Conservation (phyloP, 2,329 filamentous ascomycete species). For the Fusarium paranaense region DNA sequence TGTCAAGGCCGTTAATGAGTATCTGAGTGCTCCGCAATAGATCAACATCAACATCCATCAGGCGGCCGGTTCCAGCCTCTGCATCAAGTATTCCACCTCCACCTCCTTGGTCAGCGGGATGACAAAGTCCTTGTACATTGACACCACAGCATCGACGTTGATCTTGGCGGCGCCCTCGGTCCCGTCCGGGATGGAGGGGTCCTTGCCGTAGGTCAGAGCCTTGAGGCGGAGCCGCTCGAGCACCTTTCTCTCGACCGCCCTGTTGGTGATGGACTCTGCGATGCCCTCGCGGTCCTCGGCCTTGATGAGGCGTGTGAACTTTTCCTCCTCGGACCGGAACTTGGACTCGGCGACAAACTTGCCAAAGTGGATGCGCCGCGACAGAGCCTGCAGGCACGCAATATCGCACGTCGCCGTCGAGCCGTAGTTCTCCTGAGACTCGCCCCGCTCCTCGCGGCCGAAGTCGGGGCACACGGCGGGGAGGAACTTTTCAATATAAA, state of each 20-base stretch:
- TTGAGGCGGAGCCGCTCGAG: constrained; percentile 88
- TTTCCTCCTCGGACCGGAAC: constrained; percentile 84
- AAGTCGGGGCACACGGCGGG: constrained; percentile 85
- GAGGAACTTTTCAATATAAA: constrained; percentile 86
- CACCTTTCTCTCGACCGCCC: constrained; percentile 89
- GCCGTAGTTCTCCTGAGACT: constrained; percentile 94
- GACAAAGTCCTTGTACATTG: constrained; percentile 91
- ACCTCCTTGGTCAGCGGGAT: constrained; percentile 98
- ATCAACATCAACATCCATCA: constrained; percentile 33
- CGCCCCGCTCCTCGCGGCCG: constrained; percentile 82
- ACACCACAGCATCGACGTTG: constrained; percentile 88
- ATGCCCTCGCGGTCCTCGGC: constrained; percentile 84
- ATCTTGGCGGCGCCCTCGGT: constrained; percentile 79
- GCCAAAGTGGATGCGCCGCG: constrained; percentile 93
- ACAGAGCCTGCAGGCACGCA: constrained; percentile 87
- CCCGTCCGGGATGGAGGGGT: constrained; percentile 74
- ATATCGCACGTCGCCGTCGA: constrained; percentile 93
- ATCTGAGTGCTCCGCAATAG: constrained; percentile 69
- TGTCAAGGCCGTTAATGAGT: constrained; percentile 80
- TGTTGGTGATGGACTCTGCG: constrained; percentile 89
- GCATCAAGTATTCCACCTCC: constrained; percentile 98
- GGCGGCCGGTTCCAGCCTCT: constrained; percentile 72
- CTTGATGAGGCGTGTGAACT: constrained; percentile 85
- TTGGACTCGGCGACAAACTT: constrained; percentile 99
- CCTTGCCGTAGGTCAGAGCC: constrained; percentile 92